Evolutionary conservation across 345 rosid species (phyloP).

Genomic region (Reutealis trisperma): DNA sequence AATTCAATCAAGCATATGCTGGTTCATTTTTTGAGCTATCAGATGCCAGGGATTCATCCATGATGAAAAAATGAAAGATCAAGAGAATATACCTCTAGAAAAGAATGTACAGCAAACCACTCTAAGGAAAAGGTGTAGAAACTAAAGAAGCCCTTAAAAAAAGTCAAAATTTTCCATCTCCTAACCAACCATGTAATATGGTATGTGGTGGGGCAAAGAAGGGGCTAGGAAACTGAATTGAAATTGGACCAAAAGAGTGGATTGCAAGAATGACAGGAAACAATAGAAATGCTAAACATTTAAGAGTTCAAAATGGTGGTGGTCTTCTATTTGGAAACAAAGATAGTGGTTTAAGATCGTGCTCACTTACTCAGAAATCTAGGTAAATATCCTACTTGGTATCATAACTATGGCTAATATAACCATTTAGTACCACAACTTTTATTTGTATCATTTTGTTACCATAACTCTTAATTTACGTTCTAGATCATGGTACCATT

Average conservation of each 20-base stretch:
- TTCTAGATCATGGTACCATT: too few species aligned
- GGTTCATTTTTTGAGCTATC: conserved; percentile 75
- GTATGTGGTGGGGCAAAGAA: conserved; percentile 55
- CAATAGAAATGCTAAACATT: conserved; percentile 51
- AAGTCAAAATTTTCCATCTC: conserved; percentile 82
- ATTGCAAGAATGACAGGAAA: conserved; percentile 61
- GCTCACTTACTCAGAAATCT: conserved; percentile 79
- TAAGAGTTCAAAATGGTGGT: conserved; percentile 62
- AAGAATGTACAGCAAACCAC: conserved; percentile 65
- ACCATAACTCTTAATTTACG: too few species aligned
- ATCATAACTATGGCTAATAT: too few species aligned
- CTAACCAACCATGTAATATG: conserved; percentile 79
- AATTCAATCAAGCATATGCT: conserved; percentile 51
- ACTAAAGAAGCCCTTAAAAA: conserved; percentile 60
- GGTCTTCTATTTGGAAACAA: conserved; percentile 58
- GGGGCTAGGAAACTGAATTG: conserved; percentile 67
- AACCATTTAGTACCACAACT: too few species aligned
- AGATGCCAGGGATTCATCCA: conserved; percentile 40
- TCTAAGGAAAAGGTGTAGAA: conserved; percentile 68
- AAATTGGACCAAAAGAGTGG: conserved; percentile 74
- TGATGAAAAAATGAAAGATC: conserved; percentile 60
- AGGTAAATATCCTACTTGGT: too few species aligned
- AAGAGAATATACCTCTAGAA: conserved; percentile 84
- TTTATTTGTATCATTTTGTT: too few species aligned
- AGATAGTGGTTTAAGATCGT: conserved; percentile 52